Evolutionary conservation across 2,329 filamentous ascomycete species (phyloP).

Genomic region (Diaporthe batatas): DNA sequence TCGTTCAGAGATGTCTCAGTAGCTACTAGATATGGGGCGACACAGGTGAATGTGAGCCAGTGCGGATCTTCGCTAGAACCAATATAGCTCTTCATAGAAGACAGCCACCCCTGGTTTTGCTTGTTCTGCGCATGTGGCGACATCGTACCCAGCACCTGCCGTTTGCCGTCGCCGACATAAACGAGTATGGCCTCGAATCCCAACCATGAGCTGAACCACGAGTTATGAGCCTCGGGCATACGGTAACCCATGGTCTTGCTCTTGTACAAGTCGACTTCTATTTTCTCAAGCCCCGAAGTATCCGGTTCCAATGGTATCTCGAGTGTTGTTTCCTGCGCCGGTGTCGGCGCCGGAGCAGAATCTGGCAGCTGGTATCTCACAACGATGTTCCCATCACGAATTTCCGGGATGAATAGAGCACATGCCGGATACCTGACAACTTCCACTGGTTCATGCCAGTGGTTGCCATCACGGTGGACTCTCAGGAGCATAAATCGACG

Average conservation of each 20-base stretch:
- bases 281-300: constrained; percentile 56
- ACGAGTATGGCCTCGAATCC: constrained; percentile 72
- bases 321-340: constrained; percentile 57
- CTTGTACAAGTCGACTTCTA: constrained; percentile 70
- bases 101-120: constrained; percentile 51
- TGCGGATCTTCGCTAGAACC: constrained; percentile 52
- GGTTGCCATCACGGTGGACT: constrained; percentile 55
- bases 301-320: constrained; percentile 70
- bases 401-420: constrained; percentile 73
- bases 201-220: constrained; percentile 77
- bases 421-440: constrained; percentile 70
- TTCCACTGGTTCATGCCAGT: constrained; percentile 67
- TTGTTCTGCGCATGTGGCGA: constrained; percentile 49
- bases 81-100: constrained; percentile 52
- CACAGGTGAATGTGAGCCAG: constrained; percentile 79
- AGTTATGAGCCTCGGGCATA: constrained; percentile 71
- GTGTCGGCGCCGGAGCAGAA: constrained; percentile 55
- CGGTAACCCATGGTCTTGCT: constrained; percentile 71
- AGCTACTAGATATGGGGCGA: constrained; percentile 80
- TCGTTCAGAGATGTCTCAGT: constrained; percentile 78
- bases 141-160: constrained; percentile 73
- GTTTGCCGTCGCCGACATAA: constrained; percentile 73
- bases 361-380: constrained; percentile 59
- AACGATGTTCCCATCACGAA: constrained; percentile 56
- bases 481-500: constrained; percentile 78